Conservation (phyloP, 306 rosid genomes). For the Pterocarpus macrocarpus region DNA sequence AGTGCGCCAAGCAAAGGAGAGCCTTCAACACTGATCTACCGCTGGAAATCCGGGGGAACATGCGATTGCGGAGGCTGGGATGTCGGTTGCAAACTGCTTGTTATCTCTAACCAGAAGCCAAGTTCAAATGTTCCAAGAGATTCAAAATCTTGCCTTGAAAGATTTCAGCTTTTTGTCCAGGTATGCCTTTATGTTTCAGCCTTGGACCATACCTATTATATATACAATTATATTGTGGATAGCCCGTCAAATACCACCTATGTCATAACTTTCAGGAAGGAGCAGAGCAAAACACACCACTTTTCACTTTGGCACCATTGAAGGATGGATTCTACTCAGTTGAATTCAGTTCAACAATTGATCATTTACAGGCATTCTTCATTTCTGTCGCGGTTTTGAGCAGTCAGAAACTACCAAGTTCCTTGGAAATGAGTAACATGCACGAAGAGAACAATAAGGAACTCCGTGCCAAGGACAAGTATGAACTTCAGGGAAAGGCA, state of each 20-base stretch:
- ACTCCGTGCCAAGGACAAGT: conserved; percentile 43
- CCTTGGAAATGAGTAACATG: conserved; percentile 49
- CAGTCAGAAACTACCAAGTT: conserved; percentile 58
- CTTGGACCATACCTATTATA: background rate
- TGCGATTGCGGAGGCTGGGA: conserved; percentile 99
- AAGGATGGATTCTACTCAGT: conserved; percentile 78
- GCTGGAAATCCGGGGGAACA: conserved; percentile 84
- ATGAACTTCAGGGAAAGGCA: conserved; percentile 51
- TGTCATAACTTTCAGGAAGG: conserved; percentile 69
- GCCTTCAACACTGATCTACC: conserved; percentile 75
- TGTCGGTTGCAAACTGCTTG: conserved; percentile 84
- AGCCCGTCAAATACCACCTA: conserved; percentile 31
- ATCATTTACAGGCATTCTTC: conserved; percentile 87
- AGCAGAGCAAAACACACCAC: conserved; percentile 53
- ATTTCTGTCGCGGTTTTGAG: conserved; percentile 64
- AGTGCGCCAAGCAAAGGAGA: conserved; percentile 76
- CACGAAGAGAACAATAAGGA: conserved; percentile 48
- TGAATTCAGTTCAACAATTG: conserved; percentile 74
- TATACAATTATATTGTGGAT: background rate
- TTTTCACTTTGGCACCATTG: conserved; percentile 71
- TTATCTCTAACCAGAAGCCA: conserved; percentile 66
- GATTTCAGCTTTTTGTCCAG: conserved; percentile 73
- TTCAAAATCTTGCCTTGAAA: conserved; percentile 45
- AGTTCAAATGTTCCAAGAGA: conserved; percentile 43
- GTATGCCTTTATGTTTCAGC: conserved; percentile 54